Percentiles rank a stretch among this genome's conserved stretches.
These are phyloP conservation scores for Backusella psychrophila DNA, from an alignment of 192 early-diverging fungal species.

Conservation along the genomic window DNA sequence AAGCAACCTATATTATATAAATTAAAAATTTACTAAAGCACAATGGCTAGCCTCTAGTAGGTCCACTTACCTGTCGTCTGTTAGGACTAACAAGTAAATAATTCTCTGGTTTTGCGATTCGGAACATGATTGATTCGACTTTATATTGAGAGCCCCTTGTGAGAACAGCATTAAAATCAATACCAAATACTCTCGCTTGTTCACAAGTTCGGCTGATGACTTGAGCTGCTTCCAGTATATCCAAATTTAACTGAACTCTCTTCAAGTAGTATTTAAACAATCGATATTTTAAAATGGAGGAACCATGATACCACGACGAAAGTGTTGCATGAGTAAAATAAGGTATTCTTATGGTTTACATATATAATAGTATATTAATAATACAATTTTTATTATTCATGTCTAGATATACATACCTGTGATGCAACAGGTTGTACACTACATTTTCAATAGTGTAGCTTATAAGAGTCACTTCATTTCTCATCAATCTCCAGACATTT, in stretches of 20 bases:
- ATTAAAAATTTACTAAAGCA: background rate
- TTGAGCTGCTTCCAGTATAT: conserved; percentile 69
- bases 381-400: background rate
- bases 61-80: conserved; percentile 49
- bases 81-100: conserved; percentile 78
- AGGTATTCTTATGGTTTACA: conserved; percentile 50
- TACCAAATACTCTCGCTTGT: conserved; percentile 89
- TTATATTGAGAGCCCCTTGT: conserved; percentile 91
- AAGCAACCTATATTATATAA: conserved; percentile 48
- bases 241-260: conserved; percentile 61
- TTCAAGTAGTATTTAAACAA: conserved; percentile 66
- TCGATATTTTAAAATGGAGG: conserved; percentile 53
- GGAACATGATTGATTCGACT: conserved; percentile 82
- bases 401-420: conserved; percentile 47
- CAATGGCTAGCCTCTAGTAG: background rate
- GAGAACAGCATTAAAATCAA: conserved; percentile 84
- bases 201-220: conserved; percentile 73
- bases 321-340: conserved; percentile 58
- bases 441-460: conserved; percentile 80
- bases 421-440: conserved; percentile 67
- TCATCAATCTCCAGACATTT: conserved; percentile 88
- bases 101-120: conserved; percentile 75
- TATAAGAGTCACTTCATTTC: conserved; percentile 70
- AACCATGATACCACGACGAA: conserved; percentile 64
- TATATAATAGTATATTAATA: conserved; percentile 5